These are phyloP conservation scores for Rhododendron mucronatum DNA, from an alignment of 148 eudicot genomes.

Conservation along the genomic window DNA sequence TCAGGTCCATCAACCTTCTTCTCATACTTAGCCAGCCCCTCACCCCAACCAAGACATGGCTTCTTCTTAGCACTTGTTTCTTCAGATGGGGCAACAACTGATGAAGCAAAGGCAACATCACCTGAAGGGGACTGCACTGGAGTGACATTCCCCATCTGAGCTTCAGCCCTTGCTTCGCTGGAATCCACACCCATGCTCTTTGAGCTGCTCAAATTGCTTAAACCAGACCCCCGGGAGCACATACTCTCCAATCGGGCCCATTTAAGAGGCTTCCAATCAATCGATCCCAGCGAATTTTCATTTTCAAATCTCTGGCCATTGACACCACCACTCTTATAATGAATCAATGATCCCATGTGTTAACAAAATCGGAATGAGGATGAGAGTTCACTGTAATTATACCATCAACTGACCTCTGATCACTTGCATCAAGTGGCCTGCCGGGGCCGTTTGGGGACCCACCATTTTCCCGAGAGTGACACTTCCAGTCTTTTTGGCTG, in stretches of 20 bases:
- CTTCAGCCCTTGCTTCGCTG: constrained; percentile 36
- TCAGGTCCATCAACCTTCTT: constrained; percentile 69
- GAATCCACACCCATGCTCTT: constrained; percentile 53
- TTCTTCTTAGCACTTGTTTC: constrained; percentile 68
- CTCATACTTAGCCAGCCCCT: constrained; percentile 92
- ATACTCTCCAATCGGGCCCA: constrained; percentile 73
- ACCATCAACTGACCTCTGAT: constrained; percentile 41
- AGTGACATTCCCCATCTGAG: constrained; percentile 29
- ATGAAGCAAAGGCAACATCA: constrained; percentile 40
- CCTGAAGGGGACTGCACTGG: constrained; percentile 50
- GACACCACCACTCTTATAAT: constrained; percentile 27
- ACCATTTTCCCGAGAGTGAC: constrained; percentile 41
- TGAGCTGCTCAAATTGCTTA: constrained; percentile 60
- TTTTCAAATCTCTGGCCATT: constrained; percentile 48
- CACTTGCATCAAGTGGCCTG: constrained; percentile 28
- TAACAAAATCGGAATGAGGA: constrained; percentile 35
- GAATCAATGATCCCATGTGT: constrained; percentile 32
- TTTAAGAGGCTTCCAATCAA: constrained; percentile 75
- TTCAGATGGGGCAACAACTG: constrained; percentile 35
- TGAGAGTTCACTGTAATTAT: constrained; percentile 35
- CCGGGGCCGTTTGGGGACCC: constrained; percentile 34
- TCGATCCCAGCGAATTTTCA: constrained; percentile 43
- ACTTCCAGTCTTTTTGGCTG: constrained; percentile 54
- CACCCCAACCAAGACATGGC: constrained; percentile 94
- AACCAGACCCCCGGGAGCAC: constrained; percentile 61